Evolutionary conservation across 768 basidiomycete species (phyloP).

Genomic region (Tephrocybe sp.): DNA sequence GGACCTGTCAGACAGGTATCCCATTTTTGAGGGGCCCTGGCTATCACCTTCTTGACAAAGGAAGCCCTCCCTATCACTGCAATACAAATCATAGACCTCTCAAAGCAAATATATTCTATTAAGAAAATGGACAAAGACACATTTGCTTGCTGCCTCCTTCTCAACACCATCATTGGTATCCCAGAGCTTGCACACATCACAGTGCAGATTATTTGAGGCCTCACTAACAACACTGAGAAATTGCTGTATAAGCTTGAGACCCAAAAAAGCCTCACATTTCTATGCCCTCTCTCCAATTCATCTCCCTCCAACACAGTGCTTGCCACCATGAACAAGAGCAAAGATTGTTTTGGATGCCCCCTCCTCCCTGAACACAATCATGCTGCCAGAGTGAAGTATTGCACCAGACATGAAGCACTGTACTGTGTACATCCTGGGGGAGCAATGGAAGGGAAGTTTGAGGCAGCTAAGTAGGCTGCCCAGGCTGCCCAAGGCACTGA

Average conservation of each 20-base stretch:
- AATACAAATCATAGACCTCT: constrained; percentile 2
- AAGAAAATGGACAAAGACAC: constrained; percentile 8
- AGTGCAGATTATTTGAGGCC: constrained; percentile 7
- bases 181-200: not conserved
- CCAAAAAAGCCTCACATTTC: not conserved
- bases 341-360: not conserved
- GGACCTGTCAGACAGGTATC: not conserved
- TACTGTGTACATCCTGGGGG: constrained; percentile 23
- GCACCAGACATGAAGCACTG: constrained; percentile 7
- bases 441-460: constrained; percentile 22
- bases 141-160: constrained; percentile 1
- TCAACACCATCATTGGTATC: not conserved
- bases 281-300: not conserved
- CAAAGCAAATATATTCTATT: constrained; percentile 8
- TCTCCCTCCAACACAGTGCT: not conserved
- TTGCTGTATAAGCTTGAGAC: constrained; percentile 10
- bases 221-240: constrained; percentile 8
- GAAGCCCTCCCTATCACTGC: not conserved
- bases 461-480: constrained; percentile 13
- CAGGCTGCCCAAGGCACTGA: not conserved
- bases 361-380: not conserved
- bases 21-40: not conserved
- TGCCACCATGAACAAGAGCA: not conserved
- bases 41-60: not conserved
- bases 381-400: not conserved